Conservation (phyloP, 306 rosid genomes). For the Leucaena leucocephala region DNA sequence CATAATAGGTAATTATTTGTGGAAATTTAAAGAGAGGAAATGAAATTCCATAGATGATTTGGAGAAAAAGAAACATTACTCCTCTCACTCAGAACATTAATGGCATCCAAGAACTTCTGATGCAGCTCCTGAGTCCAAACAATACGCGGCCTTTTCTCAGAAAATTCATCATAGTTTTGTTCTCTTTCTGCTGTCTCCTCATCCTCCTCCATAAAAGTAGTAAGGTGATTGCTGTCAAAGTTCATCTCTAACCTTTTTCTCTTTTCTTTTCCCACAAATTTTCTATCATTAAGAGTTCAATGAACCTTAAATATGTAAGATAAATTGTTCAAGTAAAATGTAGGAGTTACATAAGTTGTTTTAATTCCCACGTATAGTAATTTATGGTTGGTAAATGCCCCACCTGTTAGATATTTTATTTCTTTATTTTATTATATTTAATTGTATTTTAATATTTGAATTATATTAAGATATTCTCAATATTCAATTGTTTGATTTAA, state of each 20-base stretch:
- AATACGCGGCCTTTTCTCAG: slow-evolving; percentile 16
- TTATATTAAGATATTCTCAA: too few species aligned
- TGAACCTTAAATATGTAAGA: not conserved
- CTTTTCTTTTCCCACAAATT: slow-evolving; percentile 13
- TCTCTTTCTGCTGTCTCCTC: not conserved
- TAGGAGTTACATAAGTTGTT: not conserved
- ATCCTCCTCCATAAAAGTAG: slow-evolving; percentile 18
- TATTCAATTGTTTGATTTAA: too few species aligned
- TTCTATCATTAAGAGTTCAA: slow-evolving; percentile 6
- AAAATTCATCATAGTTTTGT: not conserved
- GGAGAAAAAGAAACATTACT: slow-evolving; percentile 37
- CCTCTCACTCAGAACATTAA: slow-evolving; percentile 43
- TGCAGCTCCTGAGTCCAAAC: slow-evolving; percentile 51
- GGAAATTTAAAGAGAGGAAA: not conserved
- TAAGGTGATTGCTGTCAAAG: not conserved
- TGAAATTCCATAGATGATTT: not conserved
- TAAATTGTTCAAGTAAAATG: not conserved
- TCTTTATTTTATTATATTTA: too few species aligned
- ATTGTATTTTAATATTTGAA: too few species aligned
- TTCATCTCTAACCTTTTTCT: not conserved
- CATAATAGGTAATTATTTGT: not conserved
- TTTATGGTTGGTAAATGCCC: not conserved
- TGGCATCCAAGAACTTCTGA: slow-evolving; percentile 47
- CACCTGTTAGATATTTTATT: too few species aligned
- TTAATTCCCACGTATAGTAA: too few species aligned